A percentile compares a stretch with the other conserved stretches of the same genome.
phyloP scores from a whole-genome alignment of 352 stramenopile species.

The Phytophthora megakarya region DNA sequence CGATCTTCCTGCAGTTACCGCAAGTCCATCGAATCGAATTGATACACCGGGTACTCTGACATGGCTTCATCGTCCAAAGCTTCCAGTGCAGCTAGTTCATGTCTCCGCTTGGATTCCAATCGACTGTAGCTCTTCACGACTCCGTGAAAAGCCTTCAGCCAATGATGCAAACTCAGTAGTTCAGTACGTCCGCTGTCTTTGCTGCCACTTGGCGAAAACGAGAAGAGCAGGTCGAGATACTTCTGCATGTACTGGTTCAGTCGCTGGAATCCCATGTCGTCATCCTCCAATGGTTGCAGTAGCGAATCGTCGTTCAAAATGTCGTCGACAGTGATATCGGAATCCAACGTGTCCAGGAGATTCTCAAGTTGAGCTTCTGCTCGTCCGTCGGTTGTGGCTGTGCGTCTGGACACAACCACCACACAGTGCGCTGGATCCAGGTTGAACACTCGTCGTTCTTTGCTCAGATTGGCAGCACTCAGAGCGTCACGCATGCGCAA shows the following conservation, averaged over 20 bases:
- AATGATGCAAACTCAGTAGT: slow-evolving; percentile 59
- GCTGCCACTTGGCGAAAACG: slow-evolving; percentile 28
- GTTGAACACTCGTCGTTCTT: slow-evolving; percentile 71
- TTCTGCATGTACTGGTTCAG: slow-evolving; percentile 65
- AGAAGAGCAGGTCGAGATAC: slow-evolving; percentile 64
- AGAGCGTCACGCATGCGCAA: slow-evolving; percentile 63
- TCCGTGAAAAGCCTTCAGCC: slow-evolving; percentile 64
- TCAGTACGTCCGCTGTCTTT: slow-evolving; percentile 53
- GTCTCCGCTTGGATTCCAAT: slow-evolving; percentile 51
- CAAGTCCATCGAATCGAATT: slow-evolving; percentile 24
- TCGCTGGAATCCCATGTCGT: slow-evolving; percentile 61
- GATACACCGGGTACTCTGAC: slow-evolving; percentile 18
- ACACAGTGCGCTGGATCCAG: slow-evolving; percentile 74
- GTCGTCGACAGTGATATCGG: slow-evolving; percentile 28
- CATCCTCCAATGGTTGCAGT: slow-evolving; percentile 53
- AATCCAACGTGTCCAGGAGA: slow-evolving; percentile 50
- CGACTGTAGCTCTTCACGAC: slow-evolving; percentile 65
- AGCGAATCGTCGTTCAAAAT: slow-evolving; percentile 32
- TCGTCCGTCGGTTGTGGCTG: slow-evolving; percentile 34
- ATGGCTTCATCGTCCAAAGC: slow-evolving; percentile 2
- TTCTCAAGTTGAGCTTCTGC: slow-evolving; percentile 45
- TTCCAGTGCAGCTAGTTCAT: slow-evolving; percentile 36
- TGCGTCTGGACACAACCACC: slow-evolving; percentile 53
- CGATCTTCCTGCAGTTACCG: slow-evolving; percentile 9
- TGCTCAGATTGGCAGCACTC: slow-evolving; percentile 55